These are phyloP conservation scores for Closterium sp. DNA, from an alignment of 139 green algal genomes.

Conservation along the genomic window DNA sequence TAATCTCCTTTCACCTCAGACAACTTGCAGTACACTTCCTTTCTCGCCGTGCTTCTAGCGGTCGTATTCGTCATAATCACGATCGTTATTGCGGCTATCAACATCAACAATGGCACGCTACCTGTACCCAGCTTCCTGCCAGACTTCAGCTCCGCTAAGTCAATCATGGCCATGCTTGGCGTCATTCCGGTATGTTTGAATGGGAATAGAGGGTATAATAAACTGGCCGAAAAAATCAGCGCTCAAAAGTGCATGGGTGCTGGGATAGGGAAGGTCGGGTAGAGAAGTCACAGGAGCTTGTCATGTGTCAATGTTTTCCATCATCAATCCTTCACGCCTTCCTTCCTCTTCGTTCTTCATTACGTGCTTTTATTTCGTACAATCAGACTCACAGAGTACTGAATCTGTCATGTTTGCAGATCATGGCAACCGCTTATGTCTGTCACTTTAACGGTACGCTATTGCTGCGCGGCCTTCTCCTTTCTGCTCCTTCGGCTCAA, in stretches of 20 bases:
- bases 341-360: neutral
- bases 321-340: neutral
- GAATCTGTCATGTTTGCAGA: neutral
- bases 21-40: neutral
- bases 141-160: neutral
- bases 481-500: neutral
- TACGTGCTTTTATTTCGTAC: neutral
- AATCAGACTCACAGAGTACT: neutral
- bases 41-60: neutral
- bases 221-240: neutral
- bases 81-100: neutral
- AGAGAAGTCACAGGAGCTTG: neutral
- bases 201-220: neutral
- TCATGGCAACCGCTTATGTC: constrained; percentile 22
- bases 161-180: neutral
- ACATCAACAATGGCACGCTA: neutral
- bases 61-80: constrained; percentile 13
- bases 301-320: neutral
- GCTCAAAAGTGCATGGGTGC: neutral
- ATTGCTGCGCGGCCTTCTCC: neutral
- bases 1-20: neutral
- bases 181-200: neutral
- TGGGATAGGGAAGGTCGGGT: neutral
- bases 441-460: constrained; percentile 42
- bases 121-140: neutral